Percentiles rank a stretch among this genome's conserved stretches.
Evolutionary conservation across 2,329 filamentous ascomycete species (phyloP).

Genomic region (Eurotiales sp.): DNA sequence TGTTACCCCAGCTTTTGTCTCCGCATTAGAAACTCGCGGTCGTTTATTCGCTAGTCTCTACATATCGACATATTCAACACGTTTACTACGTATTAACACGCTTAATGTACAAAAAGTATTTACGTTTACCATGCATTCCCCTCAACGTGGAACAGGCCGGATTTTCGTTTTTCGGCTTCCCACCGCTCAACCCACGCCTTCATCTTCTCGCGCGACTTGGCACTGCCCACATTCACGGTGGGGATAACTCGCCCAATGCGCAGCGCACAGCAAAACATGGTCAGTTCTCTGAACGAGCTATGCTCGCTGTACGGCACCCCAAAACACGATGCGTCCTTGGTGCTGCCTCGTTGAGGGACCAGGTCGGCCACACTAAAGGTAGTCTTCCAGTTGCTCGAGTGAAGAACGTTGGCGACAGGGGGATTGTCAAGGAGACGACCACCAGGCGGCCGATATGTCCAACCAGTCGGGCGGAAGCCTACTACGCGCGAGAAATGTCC

Average conservation of each 20-base stretch:
- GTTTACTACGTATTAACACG: background rate
- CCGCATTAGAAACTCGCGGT: no score
- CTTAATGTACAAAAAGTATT: conserved; percentile 1
- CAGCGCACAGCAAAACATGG: conserved; percentile 85
- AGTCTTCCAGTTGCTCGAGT: conserved; percentile 69
- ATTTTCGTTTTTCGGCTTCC: conserved; percentile 60
- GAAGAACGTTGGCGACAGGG: conserved; percentile 61
- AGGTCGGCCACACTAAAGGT: conserved; percentile 70
- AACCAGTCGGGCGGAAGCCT: conserved; percentile 87
- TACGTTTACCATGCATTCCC: conserved; percentile 28
- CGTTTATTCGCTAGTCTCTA: no score
- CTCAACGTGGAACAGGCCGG: conserved; percentile 52
- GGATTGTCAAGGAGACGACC: conserved; percentile 61
- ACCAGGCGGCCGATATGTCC: conserved; percentile 78
- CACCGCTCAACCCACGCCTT: conserved; percentile 63
- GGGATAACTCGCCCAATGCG: conserved; percentile 87
- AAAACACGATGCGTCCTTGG: conserved; percentile 77
- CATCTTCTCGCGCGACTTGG: conserved; percentile 62
- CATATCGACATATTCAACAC: no score
- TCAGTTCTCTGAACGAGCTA: conserved; percentile 88
- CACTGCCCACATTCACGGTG: conserved; percentile 79
- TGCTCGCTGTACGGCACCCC: conserved; percentile 96
- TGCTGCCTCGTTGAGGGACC: conserved; percentile 77
- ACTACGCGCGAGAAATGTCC: conserved; percentile 82
- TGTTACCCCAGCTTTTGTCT: no score